Conservation (phyloP, 371 early-diverging fungal species). For the Lichtheimia ornata region DNA sequence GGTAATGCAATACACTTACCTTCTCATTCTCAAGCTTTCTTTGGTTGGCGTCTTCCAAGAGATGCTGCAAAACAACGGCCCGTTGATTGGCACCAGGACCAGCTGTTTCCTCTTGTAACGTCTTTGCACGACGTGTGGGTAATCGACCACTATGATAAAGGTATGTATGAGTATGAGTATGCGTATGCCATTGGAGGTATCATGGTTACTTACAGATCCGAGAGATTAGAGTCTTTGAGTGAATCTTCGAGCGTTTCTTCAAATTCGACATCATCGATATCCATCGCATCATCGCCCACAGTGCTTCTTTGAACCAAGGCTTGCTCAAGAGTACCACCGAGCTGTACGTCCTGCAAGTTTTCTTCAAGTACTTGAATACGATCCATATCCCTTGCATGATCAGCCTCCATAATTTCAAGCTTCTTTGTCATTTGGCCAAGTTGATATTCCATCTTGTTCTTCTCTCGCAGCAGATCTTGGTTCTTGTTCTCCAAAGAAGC, state of each 20-base stretch:
- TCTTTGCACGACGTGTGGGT: constrained; percentile 72
- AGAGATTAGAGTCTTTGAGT: constrained; percentile 55
- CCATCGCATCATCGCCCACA: constrained; percentile 36
- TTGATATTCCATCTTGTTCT: constrained; percentile 74
- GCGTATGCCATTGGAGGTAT: neutral
- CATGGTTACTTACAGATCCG: constrained; percentile 41
- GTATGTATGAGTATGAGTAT: neutral
- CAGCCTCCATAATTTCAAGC: constrained; percentile 65
- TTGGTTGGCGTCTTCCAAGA: constrained; percentile 74
- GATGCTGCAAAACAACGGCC: constrained; percentile 64
- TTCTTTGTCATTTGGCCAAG: constrained; percentile 64
- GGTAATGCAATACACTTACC: constrained; percentile 17
- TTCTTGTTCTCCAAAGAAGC: constrained; percentile 72
- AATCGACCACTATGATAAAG: constrained; percentile 55
- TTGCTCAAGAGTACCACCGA: constrained; percentile 42
- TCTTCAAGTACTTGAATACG: constrained; percentile 81
- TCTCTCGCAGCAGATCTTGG: constrained; percentile 66
- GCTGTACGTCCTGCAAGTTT: constrained; percentile 79
- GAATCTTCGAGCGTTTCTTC: constrained; percentile 48
- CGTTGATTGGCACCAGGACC: constrained; percentile 47
- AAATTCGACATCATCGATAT: constrained; percentile 33
- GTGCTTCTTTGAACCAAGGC: constrained; percentile 1
- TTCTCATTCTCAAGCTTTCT: constrained; percentile 72
- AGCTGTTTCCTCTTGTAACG: constrained; percentile 58
- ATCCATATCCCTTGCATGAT: constrained; percentile 69